These are phyloP conservation scores for Cordyceps farinosa DNA, from an alignment of 2,329 filamentous ascomycete genomes.

Conservation along the genomic window DNA sequence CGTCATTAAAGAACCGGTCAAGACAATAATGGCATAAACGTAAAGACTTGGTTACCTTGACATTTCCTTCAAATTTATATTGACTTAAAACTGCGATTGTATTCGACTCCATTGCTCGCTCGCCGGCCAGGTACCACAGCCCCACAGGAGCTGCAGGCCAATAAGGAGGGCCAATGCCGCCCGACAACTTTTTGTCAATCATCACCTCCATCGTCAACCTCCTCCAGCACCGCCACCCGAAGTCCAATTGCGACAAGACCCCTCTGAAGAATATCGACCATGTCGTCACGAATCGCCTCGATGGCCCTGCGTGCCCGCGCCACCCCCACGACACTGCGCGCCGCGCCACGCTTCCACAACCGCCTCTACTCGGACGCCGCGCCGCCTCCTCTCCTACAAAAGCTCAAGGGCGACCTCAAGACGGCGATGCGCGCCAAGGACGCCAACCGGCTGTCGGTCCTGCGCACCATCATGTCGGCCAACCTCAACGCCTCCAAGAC, in stretches of 20 bases:
- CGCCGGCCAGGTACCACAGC: not conserved
- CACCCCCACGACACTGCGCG: not conserved
- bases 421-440: slow-evolving; percentile 64
- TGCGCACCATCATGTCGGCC: slow-evolving; percentile 65
- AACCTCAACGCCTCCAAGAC: slow-evolving; percentile 76
- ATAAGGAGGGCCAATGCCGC: not conserved
- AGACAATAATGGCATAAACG: no score
- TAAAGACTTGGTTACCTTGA: no score
- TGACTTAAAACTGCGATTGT: not conserved
- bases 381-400: slow-evolving; percentile 46
- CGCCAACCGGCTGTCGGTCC: slow-evolving; percentile 60
- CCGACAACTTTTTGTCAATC: not conserved
- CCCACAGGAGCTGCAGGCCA: slow-evolving; percentile 12
- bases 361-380: slow-evolving; percentile 19
- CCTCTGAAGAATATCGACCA: not conserved
- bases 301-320: slow-evolving; percentile 8
- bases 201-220: not conserved
- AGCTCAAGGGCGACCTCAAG: slow-evolving; percentile 61
- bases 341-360: not conserved
- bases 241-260: not conserved
- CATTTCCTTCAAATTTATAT: no score
- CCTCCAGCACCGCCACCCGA: not conserved
- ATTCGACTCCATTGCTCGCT: not conserved
- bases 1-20: no score
- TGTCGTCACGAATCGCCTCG: slow-evolving; percentile 6